Conservation (phyloP, 257 asterid genomes). For the Handroanthus guayacan region DNA sequence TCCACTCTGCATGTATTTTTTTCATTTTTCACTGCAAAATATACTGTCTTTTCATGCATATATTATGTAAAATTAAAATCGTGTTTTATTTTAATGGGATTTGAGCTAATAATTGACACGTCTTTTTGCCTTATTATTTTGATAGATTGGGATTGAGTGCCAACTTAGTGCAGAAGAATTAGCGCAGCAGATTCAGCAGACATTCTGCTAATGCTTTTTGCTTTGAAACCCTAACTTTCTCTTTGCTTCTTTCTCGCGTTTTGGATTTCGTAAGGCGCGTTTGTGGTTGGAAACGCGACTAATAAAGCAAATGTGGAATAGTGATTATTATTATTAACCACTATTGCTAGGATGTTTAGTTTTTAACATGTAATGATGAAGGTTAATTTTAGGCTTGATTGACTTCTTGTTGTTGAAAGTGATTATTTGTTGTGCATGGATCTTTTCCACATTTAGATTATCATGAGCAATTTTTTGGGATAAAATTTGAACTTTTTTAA, state of each 20-base stretch:
- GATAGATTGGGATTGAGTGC: constrained; percentile 93
- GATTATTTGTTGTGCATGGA: neutral
- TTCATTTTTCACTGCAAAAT: constrained; percentile 2
- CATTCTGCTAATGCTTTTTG: constrained; percentile 62
- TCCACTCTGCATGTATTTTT: neutral
- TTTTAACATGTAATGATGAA: constrained; percentile 14
- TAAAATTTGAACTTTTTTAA: neutral
- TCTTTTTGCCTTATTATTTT: neutral
- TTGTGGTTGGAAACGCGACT: constrained; percentile 16
- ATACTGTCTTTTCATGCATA: neutral
- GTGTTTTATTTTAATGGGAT: neutral
- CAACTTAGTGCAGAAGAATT: constrained; percentile 95
- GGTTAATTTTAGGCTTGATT: neutral
- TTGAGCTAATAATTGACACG: neutral
- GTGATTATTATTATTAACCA: constrained; percentile 12
- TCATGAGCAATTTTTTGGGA: neutral
- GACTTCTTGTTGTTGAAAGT: constrained; percentile 19
- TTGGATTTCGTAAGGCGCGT: neutral
- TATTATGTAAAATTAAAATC: neutral
- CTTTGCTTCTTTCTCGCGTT: neutral
- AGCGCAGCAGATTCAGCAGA: constrained; percentile 88
- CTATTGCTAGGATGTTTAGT: neutral
- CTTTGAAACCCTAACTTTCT: constrained; percentile 26
- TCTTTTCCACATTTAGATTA: neutral
- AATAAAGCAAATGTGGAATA: constrained; percentile 40